phyloP scores from a whole-genome alignment of 495 filamentous ascomycete species.

The Trichoderma reesei region DNA sequence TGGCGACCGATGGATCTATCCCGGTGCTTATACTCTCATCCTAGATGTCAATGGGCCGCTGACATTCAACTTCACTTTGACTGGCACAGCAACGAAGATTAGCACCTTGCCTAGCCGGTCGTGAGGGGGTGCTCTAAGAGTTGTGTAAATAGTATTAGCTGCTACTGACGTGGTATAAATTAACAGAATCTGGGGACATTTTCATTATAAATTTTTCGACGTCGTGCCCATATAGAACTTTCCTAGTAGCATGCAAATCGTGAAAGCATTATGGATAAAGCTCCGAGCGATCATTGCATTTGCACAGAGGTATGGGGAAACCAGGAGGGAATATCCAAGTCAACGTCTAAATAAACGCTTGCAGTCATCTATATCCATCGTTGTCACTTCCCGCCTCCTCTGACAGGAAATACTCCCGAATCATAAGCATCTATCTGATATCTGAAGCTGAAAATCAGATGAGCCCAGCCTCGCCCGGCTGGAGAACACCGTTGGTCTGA shows the following conservation, averaged over 20 bases:
- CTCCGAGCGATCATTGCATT: not conserved
- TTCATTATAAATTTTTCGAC: too few species aligned
- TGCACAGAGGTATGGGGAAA: not conserved
- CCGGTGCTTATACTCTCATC: constrained; percentile 51
- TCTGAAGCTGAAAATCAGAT: not conserved
- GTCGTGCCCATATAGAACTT: too few species aligned
- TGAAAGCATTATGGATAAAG: not conserved
- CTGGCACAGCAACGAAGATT: constrained; percentile 22
- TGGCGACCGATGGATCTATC: constrained; percentile 55
- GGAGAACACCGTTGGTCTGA: constrained; percentile 29
- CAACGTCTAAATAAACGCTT: not conserved
- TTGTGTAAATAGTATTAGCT: not conserved
- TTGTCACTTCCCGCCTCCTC: not conserved
- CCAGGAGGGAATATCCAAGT: not conserved
- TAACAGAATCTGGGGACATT: not conserved
- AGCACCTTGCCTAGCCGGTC: not conserved
- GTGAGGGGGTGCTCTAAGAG: not conserved
- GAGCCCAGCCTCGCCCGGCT: constrained; percentile 32
- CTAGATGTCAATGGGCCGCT: constrained; percentile 40
- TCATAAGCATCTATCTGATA: not conserved
- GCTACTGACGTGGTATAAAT: not conserved
- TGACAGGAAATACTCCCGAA: not conserved
- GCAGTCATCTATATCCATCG: not conserved
- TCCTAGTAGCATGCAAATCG: too few species aligned
- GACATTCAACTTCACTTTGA: constrained; percentile 32